A percentile compares a stretch with the other conserved stretches of the same genome.
Evolutionary conservation across 129 eudicot genomes (phyloP).

Genomic region (Glebionis coronaria): DNA sequence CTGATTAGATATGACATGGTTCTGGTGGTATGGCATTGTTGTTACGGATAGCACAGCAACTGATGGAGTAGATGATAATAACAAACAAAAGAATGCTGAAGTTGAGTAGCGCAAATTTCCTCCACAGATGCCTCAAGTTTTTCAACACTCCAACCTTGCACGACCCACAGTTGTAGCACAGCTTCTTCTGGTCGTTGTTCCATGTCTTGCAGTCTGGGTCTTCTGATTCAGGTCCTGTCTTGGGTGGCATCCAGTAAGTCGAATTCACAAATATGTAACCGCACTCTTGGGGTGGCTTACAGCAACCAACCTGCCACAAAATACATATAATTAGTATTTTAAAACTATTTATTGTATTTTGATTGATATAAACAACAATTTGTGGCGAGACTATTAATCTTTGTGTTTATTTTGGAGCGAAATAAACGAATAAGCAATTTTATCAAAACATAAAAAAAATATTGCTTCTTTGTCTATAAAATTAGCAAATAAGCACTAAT

Average conservation of each 20-base stretch:
- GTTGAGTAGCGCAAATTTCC: constrained; percentile 42
- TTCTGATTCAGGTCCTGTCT: constrained; percentile 28
- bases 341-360: no score
- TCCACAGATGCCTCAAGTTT: constrained; percentile 62
- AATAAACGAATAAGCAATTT: neutral
- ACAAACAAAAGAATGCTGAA: constrained; percentile 35
- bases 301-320: constrained; percentile 58
- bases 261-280: constrained; percentile 36
- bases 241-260: constrained; percentile 48
- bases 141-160: constrained; percentile 57
- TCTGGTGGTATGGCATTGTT: constrained; percentile 30
- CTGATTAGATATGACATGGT: constrained; percentile 25
- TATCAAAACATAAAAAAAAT: no score
- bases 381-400: no score
- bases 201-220: constrained; percentile 59
- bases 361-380: no score
- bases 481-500: neutral
- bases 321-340: neutral
- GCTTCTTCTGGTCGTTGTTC: constrained; percentile 53
- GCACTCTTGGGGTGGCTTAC: constrained; percentile 60
- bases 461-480: no score
- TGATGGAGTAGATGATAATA: constrained; percentile 44
- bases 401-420: neutral
- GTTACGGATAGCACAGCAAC: constrained; percentile 66
- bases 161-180: constrained; percentile 63